A percentile compares a stretch with the other conserved stretches of the same genome.
Evolutionary conservation across 2,329 filamentous ascomycete genomes (phyloP).

Genomic region (Parastagonospora nodorum): DNA sequence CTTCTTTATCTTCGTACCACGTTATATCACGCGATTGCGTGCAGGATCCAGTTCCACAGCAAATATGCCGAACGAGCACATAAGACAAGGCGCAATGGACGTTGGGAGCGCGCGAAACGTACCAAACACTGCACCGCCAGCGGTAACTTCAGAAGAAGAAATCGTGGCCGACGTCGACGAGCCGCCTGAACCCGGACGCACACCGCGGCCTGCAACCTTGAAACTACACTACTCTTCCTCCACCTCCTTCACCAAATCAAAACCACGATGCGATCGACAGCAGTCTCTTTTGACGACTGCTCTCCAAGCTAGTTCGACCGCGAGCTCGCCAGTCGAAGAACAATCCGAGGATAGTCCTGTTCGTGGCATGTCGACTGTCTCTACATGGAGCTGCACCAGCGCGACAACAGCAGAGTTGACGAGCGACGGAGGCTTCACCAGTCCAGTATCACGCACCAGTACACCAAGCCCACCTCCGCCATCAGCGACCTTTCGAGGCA

Average conservation of each 20-base stretch:
- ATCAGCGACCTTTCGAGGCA: slow-evolving; percentile 54
- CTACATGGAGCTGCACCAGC: slow-evolving; percentile 80
- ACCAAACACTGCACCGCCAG: slow-evolving; percentile 29
- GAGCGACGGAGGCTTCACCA: slow-evolving; percentile 91
- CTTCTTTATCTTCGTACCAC: too few relatives aligned
- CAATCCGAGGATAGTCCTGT: slow-evolving; percentile 43
- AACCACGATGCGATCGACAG: slow-evolving; percentile 60
- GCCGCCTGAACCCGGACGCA: slow-evolving; percentile 73
- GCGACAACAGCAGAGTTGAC: slow-evolving; percentile 87
- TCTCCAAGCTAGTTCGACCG: slow-evolving; percentile 60
- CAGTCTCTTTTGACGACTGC: slow-evolving; percentile 88
- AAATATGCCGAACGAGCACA: slow-evolving; percentile 43
- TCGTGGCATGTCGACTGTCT: slow-evolving; percentile 60
- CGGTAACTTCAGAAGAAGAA: slow-evolving; percentile 61
- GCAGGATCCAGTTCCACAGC: background rate
- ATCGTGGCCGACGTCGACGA: slow-evolving; percentile 80
- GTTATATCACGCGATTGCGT: too few relatives aligned
- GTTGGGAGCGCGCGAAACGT: slow-evolving; percentile 32
- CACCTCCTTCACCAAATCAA: slow-evolving; percentile 55
- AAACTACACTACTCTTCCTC: slow-evolving; percentile 46
- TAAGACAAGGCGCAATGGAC: slow-evolving; percentile 33
- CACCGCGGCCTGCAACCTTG: slow-evolving; percentile 49
- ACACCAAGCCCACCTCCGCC: slow-evolving; percentile 87
- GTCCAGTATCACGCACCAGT: slow-evolving; percentile 77
- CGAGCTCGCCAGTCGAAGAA: slow-evolving; percentile 48